These are phyloP conservation scores for Salix purpurea DNA, from an alignment of 345 rosid species.

Conservation along the genomic window DNA sequence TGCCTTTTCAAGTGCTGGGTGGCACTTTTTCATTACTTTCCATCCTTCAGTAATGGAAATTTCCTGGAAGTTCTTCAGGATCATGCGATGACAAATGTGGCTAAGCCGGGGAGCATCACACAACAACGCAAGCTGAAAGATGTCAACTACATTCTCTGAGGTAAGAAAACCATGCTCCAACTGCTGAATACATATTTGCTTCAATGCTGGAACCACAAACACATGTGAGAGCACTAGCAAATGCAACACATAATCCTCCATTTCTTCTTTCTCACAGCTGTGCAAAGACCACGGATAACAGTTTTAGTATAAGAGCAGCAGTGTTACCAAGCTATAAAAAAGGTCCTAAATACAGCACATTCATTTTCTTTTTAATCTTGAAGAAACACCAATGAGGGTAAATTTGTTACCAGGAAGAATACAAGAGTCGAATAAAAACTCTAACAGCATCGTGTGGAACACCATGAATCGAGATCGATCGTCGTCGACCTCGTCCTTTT, in stretches of 20 bases:
- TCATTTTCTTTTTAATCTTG: not conserved
- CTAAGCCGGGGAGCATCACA: slow-evolving; percentile 77
- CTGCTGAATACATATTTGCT: slow-evolving; percentile 54
- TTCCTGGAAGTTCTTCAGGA: slow-evolving; percentile 46
- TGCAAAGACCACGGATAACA: slow-evolving; percentile 13
- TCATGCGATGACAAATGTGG: slow-evolving; percentile 63
- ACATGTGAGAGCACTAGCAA: slow-evolving; percentile 76
- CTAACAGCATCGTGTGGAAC: slow-evolving; percentile 69
- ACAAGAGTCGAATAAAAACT: slow-evolving; percentile 69
- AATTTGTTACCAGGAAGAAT: slow-evolving; percentile 64
- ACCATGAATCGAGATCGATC: slow-evolving; percentile 57
- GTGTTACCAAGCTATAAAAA: too few species aligned
- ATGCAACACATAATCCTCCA: slow-evolving; percentile 55
- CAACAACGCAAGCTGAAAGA: slow-evolving; percentile 74
- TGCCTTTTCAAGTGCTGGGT: slow-evolving; percentile 72
- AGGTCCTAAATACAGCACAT: too few species aligned
- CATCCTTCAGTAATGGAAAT: slow-evolving; percentile 64
- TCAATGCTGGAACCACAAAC: slow-evolving; percentile 60
- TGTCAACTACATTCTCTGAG: slow-evolving; percentile 64
- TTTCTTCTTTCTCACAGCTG: slow-evolving; percentile 67
- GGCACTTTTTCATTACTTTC: slow-evolving; percentile 75
- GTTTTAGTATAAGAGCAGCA: slow-evolving; percentile 10
- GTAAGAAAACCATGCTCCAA: slow-evolving; percentile 64
- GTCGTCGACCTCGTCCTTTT: slow-evolving; percentile 38
- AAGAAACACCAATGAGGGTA: not conserved